Percentiles rank a stretch among this genome's conserved stretches.
Evolutionary conservation across 2,329 filamentous ascomycete species (phyloP).

Genomic region (Thielaviopsis musarum): DNA sequence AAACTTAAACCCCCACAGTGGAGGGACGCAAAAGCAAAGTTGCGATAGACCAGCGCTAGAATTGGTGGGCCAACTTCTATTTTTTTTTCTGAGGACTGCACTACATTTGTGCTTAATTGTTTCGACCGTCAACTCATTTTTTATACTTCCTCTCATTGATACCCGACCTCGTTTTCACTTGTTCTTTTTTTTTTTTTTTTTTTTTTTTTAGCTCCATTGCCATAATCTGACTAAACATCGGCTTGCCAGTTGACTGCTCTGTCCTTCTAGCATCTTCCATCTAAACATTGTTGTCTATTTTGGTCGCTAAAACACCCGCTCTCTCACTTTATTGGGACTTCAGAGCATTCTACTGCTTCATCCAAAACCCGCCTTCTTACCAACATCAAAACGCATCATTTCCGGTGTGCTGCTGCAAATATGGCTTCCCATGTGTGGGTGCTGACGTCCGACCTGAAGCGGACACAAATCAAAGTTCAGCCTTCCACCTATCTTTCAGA

Average conservation of each 20-base stretch:
- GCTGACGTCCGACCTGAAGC: constrained; percentile 61
- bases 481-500: constrained; percentile 70
- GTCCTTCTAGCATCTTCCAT: neutral
- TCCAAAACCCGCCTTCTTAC: neutral
- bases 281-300: neutral
- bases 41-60: neutral
- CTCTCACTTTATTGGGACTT: neutral
- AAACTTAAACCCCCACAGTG: neutral
- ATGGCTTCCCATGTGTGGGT: constrained; percentile 88
- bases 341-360: neutral
- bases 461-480: constrained; percentile 66
- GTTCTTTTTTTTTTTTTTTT: neutral
- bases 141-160: neutral
- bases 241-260: neutral
- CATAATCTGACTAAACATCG: neutral
- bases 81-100: neutral
- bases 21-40: neutral
- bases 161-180: no score
- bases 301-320: neutral
- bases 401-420: constrained; percentile 13
- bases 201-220: neutral
- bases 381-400: neutral
- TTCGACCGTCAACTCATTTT: neutral
- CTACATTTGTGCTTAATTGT: neutral
- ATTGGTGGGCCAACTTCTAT: neutral